These are phyloP conservation scores for Syzygium syzygioides DNA, from an alignment of 441 rosid genomes.

Conservation along the genomic window DNA sequence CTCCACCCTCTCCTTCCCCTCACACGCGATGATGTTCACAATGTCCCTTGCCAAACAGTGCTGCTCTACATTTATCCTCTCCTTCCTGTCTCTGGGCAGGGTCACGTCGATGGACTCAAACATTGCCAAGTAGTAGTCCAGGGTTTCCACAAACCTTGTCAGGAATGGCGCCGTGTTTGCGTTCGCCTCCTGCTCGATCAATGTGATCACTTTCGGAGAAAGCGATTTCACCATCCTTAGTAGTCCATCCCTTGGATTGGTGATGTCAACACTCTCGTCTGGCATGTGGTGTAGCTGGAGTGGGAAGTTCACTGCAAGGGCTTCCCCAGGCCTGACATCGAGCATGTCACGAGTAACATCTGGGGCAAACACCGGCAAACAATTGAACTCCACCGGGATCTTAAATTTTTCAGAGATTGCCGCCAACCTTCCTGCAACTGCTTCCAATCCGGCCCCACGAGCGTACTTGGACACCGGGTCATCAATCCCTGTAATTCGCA, in stretches of 20 bases:
- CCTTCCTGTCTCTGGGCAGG: slow-evolving; percentile 51
- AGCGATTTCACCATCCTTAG: slow-evolving; percentile 70
- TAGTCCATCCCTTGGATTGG: slow-evolving; percentile 72
- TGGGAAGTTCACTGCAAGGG: slow-evolving; percentile 75
- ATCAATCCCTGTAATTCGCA: slow-evolving; percentile 76
- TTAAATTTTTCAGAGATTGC: slow-evolving; percentile 49
- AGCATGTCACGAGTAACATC: slow-evolving; percentile 55
- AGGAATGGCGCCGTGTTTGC: slow-evolving; percentile 78
- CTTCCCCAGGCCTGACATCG: slow-evolving; percentile 57
- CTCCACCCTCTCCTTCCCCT: slow-evolving; percentile 74
- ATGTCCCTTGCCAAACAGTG: slow-evolving; percentile 80
- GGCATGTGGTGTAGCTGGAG: slow-evolving; percentile 82
- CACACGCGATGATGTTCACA: slow-evolving; percentile 80
- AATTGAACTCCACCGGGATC: slow-evolving; percentile 61
- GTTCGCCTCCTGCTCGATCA: slow-evolving; percentile 87
- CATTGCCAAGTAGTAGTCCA: slow-evolving; percentile 65
- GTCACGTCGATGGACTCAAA: slow-evolving; percentile 81
- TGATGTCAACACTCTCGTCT: slow-evolving; percentile 73
- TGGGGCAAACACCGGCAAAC: slow-evolving; percentile 49
- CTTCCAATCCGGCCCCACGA: slow-evolving; percentile 58
- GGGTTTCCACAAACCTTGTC: slow-evolving; percentile 59
- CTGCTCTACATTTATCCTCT: slow-evolving; percentile 67
- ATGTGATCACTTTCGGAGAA: slow-evolving; percentile 64
- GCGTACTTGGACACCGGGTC: slow-evolving; percentile 53
- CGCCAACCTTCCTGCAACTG: slow-evolving; percentile 41